phyloP scores from a whole-genome alignment of 768 basidiomycete genomes.

The Kwoniella shandongensis region DNA sequence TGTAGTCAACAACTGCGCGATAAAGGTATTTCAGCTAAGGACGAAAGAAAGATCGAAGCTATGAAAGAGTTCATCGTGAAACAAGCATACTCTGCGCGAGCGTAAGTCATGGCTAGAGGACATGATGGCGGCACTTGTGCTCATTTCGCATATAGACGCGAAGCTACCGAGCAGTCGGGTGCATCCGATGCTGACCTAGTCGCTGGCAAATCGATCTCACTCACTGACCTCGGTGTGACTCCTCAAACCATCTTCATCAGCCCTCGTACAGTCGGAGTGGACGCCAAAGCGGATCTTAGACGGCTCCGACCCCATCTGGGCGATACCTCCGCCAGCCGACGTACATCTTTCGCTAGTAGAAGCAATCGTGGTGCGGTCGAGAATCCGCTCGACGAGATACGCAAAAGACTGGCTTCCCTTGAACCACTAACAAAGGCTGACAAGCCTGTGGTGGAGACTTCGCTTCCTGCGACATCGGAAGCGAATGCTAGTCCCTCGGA shows the following conservation, averaged over 20 bases:
- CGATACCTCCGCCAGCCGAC: conserved; percentile 27
- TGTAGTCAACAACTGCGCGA: conserved; percentile 23
- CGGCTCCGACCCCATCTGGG: conserved; percentile 31
- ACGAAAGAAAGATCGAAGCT: conserved; percentile 82
- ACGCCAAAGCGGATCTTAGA: conserved; percentile 31
- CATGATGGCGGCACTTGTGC: too few species aligned
- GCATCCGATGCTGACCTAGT: conserved; percentile 24
- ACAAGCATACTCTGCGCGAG: conserved; percentile 73
- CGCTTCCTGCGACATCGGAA: conserved; percentile 6
- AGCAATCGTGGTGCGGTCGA: conserved; percentile 37
- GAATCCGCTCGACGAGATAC: conserved; percentile 45
- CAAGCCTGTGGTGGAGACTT: conserved; percentile 1
- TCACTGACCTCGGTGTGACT: conserved; percentile 83
- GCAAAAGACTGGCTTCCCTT: conserved; percentile 33
- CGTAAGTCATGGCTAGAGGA: conserved; percentile 58
- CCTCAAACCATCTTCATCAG: conserved; percentile 87
- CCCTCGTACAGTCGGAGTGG: conserved; percentile 39
- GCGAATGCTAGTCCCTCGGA: conserved; percentile 68
- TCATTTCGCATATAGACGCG: too few species aligned
- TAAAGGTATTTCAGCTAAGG: conserved; percentile 74
- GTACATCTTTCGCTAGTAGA: conserved; percentile 44
- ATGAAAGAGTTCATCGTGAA: conserved; percentile 87
- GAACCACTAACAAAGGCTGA: conserved; percentile 26
- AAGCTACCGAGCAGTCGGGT: conserved; percentile 8
- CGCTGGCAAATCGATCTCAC: conserved; percentile 45